Evolutionary conservation across 495 filamentous ascomycete species (phyloP), one percentile per base, ranked within the genome.

Genomic region (Aspergillus cristatus): DNA sequence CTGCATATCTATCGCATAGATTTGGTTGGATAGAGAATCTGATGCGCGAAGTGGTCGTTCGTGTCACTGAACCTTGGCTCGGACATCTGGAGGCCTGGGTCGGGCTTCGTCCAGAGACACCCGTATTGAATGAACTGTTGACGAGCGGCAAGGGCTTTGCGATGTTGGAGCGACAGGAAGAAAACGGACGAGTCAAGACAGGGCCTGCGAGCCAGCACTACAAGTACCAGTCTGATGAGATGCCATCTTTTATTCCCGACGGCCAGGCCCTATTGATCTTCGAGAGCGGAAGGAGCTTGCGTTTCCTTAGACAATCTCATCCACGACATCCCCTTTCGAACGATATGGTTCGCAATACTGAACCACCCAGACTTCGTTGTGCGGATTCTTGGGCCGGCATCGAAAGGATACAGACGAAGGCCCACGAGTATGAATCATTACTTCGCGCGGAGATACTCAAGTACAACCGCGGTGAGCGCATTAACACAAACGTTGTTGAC

Each of bases 361-460:
- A 65, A 15, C 67, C 74, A 25, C 79, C 82, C 2, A 57, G 47
- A 14, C 58, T 94, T 10, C 64, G 79, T 18, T 91, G 81, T 82
- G 73, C 75, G 24, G 89, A 82, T 38, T 74, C 76, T 2, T 94
- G 89, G 87, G 57, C 71, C 32, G 75, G 81, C 38, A 78, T 94
- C 13, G 75, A 82, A 35, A 44, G 53, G 29, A 63, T 85, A 26
- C 75, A 82, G 40, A 51, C 46, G 7, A 77, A 74, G 37, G 82
- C 81, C 1, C 60, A 71, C 29, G 53, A 68, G 16, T 89, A 88
- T 48, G 80, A 85, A 53, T 47, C 50, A 6, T 60, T 64, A 17
- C 58, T 71, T 15, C 65, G 67, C 15, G 41, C 45, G 16, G 67
- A 66, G 34, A 65, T 71, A 8, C 43, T 60, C 22, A 58, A 47